Evolutionary conservation across 306 rosid genomes (phyloP).

Genomic region (Vigna radiata): DNA sequence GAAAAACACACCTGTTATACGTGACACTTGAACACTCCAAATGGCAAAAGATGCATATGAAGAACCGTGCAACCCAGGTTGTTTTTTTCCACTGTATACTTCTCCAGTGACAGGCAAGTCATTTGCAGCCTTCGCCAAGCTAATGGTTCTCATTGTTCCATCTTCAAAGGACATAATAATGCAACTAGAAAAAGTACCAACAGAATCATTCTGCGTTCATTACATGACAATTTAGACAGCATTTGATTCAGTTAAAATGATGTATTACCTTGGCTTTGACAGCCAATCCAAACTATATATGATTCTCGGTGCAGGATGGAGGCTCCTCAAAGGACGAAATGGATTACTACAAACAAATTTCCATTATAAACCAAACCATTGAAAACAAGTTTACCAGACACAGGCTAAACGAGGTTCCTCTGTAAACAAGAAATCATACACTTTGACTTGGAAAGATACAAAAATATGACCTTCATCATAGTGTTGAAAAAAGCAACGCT

Average conservation of each 20-base stretch:
- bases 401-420: constrained; percentile 1
- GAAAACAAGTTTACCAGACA: constrained; percentile 29
- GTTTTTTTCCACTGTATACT: constrained; percentile 65
- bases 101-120: constrained; percentile 81
- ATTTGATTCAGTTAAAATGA: constrained; percentile 26
- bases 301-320: constrained; percentile 69
- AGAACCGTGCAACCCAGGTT: constrained; percentile 69
- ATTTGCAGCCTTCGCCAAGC: constrained; percentile 78
- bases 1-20: constrained; percentile 64
- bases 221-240: constrained; percentile 34
- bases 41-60: constrained; percentile 69
- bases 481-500: constrained; percentile 25
- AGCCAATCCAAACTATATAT: constrained; percentile 90
- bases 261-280: constrained; percentile 75
- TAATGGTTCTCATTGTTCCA: constrained; percentile 81
- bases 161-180: constrained; percentile 86
- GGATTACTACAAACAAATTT: constrained; percentile 72
- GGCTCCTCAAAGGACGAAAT: constrained; percentile 82
- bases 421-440: constrained; percentile 13
- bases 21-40: constrained; percentile 89
- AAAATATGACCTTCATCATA: constrained; percentile 13
- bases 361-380: constrained; percentile 36
- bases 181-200: constrained; percentile 64
- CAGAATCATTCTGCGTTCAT: constrained; percentile 31
- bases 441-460: constrained; percentile 25